Conservation (phyloP, 1,139 yeast species). For the Lodderomyces elongisporus region DNA sequence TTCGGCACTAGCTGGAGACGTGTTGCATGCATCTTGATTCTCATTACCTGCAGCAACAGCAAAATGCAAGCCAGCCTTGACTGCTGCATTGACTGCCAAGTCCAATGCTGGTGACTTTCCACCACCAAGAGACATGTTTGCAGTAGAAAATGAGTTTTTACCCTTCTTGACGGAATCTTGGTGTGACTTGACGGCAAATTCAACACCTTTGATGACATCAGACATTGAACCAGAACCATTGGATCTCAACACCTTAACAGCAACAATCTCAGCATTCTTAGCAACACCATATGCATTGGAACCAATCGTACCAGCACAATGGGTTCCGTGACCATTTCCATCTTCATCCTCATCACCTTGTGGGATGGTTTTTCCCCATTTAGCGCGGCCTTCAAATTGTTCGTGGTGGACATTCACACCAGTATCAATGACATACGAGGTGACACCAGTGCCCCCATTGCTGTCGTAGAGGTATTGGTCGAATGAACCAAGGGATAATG, state of each 20-base stretch:
- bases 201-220: conserved; percentile 78
- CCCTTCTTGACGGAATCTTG: conserved; percentile 49
- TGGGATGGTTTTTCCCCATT: conserved; percentile 80
- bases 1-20: conserved; percentile 77
- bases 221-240: conserved; percentile 80
- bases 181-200: conserved; percentile 67
- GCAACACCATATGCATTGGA: conserved; percentile 75
- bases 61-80: conserved; percentile 71
- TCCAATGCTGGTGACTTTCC: conserved; percentile 78
- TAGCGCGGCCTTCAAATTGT: conserved; percentile 40
- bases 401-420: conserved; percentile 39
- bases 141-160: conserved; percentile 70
- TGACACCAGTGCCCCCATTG: conserved; percentile 42
- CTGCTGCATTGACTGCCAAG: conserved; percentile 80
- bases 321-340: conserved; percentile 95
- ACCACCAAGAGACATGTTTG: conserved; percentile 89
- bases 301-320: conserved; percentile 83
- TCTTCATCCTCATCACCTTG: conserved; percentile 75
- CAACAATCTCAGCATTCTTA: conserved; percentile 67
- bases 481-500: conserved; percentile 66
- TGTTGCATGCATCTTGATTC: conserved; percentile 77
- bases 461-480: conserved; percentile 61
- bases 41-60: conserved; percentile 92
- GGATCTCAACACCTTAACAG: conserved; percentile 71
- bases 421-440: conserved; percentile 41